These are phyloP conservation scores for Phalaenopsis aphrodite DNA, from an alignment of 106 monocot species.

Conservation along the genomic window DNA sequence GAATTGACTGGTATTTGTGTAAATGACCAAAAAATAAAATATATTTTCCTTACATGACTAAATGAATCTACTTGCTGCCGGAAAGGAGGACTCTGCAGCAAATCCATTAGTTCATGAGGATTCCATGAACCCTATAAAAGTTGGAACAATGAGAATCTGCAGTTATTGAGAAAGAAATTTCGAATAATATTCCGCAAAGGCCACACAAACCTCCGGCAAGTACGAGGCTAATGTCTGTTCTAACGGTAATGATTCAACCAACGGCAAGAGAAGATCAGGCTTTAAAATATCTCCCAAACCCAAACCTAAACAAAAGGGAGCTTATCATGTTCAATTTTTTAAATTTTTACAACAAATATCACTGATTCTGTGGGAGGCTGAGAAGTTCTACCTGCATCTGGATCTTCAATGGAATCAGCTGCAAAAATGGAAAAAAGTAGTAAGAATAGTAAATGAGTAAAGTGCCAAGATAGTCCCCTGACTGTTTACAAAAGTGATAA, in stretches of 20 bases:
- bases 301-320: slow-evolving; percentile 30
- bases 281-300: slow-evolving; percentile 88
- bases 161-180: background rate
- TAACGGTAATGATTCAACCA: slow-evolving; percentile 66
- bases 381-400: slow-evolving; percentile 55
- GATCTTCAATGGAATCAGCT: slow-evolving; percentile 49
- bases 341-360: background rate
- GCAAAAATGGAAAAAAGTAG: slow-evolving; percentile 3
- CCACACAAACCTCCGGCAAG: slow-evolving; percentile 76
- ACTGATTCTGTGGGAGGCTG: too few species aligned
- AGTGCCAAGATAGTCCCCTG: too few species aligned
- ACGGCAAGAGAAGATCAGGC: slow-evolving; percentile 75
- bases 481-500: too few species aligned
- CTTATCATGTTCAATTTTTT: too few species aligned
- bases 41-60: slow-evolving; percentile 52
- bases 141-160: background rate
- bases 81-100: slow-evolving; percentile 90
- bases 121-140: slow-evolving; percentile 57
- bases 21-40: too few species aligned
- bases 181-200: background rate
- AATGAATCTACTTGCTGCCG: slow-evolving; percentile 95
- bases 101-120: slow-evolving; percentile 50
- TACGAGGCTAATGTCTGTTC: slow-evolving; percentile 55
- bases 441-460: background rate
- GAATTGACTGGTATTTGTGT: too few species aligned